These are phyloP conservation scores for Cyberlindnera petersonii DNA, from an alignment of 805 yeast species.

Conservation along the genomic window DNA sequence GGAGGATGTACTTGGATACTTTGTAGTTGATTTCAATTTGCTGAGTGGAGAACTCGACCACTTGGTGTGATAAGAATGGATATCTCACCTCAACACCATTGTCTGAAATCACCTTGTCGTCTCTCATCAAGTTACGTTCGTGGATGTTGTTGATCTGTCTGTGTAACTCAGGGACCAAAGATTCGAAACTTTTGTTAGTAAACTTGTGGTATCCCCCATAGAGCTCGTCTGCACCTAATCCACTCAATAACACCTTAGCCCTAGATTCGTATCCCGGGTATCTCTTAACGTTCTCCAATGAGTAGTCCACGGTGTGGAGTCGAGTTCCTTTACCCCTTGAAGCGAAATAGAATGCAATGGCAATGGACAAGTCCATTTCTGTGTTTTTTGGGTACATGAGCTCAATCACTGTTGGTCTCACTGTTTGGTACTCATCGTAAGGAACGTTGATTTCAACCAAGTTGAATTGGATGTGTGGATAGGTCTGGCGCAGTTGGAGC, in stretches of 20 bases:
- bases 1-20: constrained; percentile 51
- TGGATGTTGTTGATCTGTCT: constrained; percentile 72
- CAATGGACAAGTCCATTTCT: constrained; percentile 94
- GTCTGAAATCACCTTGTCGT: constrained; percentile 78
- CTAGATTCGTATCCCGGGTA: constrained; percentile 39
- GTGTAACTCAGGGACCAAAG: constrained; percentile 55
- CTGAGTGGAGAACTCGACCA: constrained; percentile 47
- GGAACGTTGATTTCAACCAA: constrained; percentile 71
- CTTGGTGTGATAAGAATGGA: constrained; percentile 69
- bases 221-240: constrained; percentile 95
- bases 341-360: constrained; percentile 93
- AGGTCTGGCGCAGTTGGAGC: constrained; percentile 42
- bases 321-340: constrained; percentile 49
- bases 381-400: constrained; percentile 82
- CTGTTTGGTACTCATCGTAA: constrained; percentile 57
- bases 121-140: constrained; percentile 81
- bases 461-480: constrained; percentile 38
- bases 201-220: constrained; percentile 96
- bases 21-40: constrained; percentile 48
- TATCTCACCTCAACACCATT: constrained; percentile 92
- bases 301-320: not conserved
- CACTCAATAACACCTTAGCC: constrained; percentile 77
- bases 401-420: constrained; percentile 48
- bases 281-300: constrained; percentile 14
- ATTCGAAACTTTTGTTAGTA: constrained; percentile 38